Percentiles rank a stretch among this genome's conserved stretches.
Evolutionary conservation across 805 yeast species (phyloP).

Genomic region (Candida oleophila): DNA sequence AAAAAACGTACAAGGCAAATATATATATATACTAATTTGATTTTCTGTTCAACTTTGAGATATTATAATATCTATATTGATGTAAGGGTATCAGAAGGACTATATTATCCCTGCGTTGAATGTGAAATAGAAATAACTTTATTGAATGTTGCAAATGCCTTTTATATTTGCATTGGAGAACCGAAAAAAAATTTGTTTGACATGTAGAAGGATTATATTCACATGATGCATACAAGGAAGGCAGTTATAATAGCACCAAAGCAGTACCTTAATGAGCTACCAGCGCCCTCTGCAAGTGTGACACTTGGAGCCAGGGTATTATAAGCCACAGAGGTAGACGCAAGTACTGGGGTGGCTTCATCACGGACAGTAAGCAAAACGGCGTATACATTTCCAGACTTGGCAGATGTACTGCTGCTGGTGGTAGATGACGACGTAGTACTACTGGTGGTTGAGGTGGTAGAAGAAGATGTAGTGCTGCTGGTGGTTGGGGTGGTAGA

Average conservation of each 20-base stretch:
- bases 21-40: background rate
- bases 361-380: background rate
- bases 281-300: background rate
- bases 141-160: background rate
- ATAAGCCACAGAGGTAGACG: background rate
- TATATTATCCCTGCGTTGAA: background rate
- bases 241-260: background rate
- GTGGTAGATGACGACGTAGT: background rate
- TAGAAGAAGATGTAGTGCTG: background rate
- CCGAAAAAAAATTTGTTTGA: slow-evolving; percentile 2
- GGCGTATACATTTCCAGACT: background rate
- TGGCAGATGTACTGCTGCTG: background rate
- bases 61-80: background rate
- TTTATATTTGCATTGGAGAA: background rate
- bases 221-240: slow-evolving; percentile 1
- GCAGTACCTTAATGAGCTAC: background rate
- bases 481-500: too few relatives aligned
- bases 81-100: background rate
- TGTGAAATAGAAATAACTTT: background rate
- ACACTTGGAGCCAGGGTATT: slow-evolving; percentile 1
- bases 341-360: background rate
- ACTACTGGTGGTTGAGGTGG: too few relatives aligned
- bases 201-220: slow-evolving; percentile 1
- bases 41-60: background rate
- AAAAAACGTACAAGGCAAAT: background rate